These are phyloP conservation scores for Annulohypoxylon truncatum DNA, from an alignment of 2,329 filamentous ascomycete genomes.

Conservation along the genomic window DNA sequence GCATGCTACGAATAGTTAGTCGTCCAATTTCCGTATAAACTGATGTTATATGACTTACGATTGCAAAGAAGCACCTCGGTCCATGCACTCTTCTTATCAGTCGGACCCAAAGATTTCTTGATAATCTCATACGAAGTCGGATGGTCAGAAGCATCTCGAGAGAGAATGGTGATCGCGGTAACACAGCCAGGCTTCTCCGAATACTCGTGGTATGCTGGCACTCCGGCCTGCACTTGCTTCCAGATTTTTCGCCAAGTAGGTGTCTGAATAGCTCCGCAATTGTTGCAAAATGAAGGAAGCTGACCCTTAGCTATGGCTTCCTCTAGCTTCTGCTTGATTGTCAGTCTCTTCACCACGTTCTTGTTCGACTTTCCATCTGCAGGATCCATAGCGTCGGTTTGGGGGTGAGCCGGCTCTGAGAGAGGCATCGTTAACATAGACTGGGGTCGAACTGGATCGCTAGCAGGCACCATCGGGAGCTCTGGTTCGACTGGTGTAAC, in stretches of 20 bases:
- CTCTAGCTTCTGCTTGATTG: slow-evolving; percentile 69
- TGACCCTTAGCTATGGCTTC: slow-evolving; percentile 79
- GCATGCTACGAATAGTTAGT: slow-evolving; percentile 69
- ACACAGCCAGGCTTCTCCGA: slow-evolving; percentile 79
- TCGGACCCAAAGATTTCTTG: slow-evolving; percentile 75
- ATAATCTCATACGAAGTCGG: slow-evolving; percentile 77
- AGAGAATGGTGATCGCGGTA: slow-evolving; percentile 77
- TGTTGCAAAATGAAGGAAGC: slow-evolving; percentile 88
- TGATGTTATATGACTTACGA: slow-evolving; percentile 64
- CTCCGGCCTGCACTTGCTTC: slow-evolving; percentile 78
- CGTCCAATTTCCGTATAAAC: slow-evolving; percentile 24
- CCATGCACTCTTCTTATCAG: slow-evolving; percentile 75
- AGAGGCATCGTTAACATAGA: slow-evolving; percentile 50
- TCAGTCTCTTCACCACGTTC: slow-evolving; percentile 71
- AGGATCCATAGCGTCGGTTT: slow-evolving; percentile 56
- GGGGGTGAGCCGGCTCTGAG: slow-evolving; percentile 56
- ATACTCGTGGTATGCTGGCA: slow-evolving; percentile 75
- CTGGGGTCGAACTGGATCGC: slow-evolving; percentile 56
- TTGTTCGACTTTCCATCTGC: slow-evolving; percentile 64
- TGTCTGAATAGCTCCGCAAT: slow-evolving; percentile 95
- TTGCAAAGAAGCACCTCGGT: slow-evolving; percentile 86
- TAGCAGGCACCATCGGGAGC: slow-evolving; percentile 57
- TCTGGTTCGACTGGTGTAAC: slow-evolving; percentile 46
- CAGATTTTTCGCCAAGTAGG: slow-evolving; percentile 96
- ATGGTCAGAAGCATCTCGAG: slow-evolving; percentile 71